Conservation (phyloP, 495 filamentous ascomycete species). For the Aspergillus carlsbadensis region DNA sequence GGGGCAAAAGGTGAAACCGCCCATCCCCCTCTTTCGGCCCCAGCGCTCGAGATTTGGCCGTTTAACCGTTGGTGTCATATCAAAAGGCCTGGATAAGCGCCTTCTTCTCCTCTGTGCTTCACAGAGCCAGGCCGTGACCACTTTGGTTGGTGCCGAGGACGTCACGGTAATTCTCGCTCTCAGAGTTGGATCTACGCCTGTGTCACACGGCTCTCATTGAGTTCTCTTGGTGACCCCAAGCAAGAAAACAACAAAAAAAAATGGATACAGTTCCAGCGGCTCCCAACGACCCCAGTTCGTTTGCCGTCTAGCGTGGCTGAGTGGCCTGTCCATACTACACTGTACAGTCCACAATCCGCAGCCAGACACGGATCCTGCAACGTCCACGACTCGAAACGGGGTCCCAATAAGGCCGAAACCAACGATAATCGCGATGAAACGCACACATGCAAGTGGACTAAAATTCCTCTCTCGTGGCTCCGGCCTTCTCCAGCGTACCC, state of each 20-base stretch:
- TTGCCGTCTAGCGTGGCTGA: not conserved
- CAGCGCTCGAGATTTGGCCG: not conserved
- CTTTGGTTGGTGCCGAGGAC: not conserved
- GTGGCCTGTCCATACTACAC: not conserved
- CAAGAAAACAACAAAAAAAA: not conserved
- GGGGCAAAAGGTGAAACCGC: not conserved
- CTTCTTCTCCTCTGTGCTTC: not conserved
- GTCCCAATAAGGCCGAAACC: not conserved
- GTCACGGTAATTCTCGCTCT: not conserved
- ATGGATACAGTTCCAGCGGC: not conserved
- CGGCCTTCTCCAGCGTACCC: conserved; percentile 1
- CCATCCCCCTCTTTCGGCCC: not conserved
- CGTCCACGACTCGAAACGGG: conserved; percentile 2
- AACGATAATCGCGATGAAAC: conserved; percentile 2
- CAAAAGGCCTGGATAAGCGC: conserved; percentile 20
- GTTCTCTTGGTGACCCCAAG: not conserved
- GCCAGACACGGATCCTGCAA: conserved; percentile 1
- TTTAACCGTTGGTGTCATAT: conserved; percentile 23
- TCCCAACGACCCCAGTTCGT: not conserved
- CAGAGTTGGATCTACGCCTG: not conserved
- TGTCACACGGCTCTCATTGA: not conserved
- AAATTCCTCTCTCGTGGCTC: not conserved
- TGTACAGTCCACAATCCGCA: conserved; percentile 1
- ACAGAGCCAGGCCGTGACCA: not conserved
- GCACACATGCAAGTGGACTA: not conserved